Conservation (phyloP, 148 eudicot species). For the Heliosperma pusillum region DNA sequence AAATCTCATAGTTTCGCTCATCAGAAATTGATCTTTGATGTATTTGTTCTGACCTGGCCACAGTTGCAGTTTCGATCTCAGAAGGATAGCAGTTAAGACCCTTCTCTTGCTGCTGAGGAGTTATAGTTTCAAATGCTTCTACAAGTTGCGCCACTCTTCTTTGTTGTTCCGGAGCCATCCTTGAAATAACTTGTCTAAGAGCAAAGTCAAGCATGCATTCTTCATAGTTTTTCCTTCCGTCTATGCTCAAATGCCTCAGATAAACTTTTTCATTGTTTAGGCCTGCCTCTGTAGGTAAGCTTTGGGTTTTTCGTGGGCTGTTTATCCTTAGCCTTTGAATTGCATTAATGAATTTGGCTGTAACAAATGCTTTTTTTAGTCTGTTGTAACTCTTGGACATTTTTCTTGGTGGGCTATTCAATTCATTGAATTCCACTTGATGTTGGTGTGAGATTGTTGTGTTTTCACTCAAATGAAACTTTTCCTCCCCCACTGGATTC, state of each 20-base stretch:
- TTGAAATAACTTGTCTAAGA: slow-evolving; percentile 36
- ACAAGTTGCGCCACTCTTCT: slow-evolving; percentile 32
- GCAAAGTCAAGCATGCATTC: slow-evolving; percentile 50
- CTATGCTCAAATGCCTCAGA: slow-evolving; percentile 31
- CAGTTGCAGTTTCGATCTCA: slow-evolving; percentile 9
- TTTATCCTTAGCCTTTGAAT: slow-evolving; percentile 33
- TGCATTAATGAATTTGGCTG: slow-evolving; percentile 37
- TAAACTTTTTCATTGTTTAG: slow-evolving; percentile 27
- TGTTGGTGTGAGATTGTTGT: slow-evolving; percentile 10
- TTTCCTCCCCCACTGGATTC: slow-evolving; percentile 11
- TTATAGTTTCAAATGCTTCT: slow-evolving; percentile 41
- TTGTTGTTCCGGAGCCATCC: slow-evolving; percentile 38
- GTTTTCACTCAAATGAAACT: slow-evolving; percentile 4
- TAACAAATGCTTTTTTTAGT: slow-evolving; percentile 32
- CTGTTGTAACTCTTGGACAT: slow-evolving; percentile 31
- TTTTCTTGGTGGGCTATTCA: slow-evolving; percentile 16
- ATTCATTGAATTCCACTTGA: slow-evolving; percentile 19
- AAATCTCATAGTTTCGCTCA: slow-evolving; percentile 1
- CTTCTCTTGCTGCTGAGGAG: slow-evolving; percentile 28
- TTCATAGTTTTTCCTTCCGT: slow-evolving; percentile 32
- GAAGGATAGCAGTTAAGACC: slow-evolving; percentile 2
- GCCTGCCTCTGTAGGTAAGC: slow-evolving; percentile 17
- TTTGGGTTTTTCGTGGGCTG: slow-evolving; percentile 25
- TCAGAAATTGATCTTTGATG: slow-evolving; percentile 15
- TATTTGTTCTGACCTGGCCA: neutral